Base-by-base conservation (phyloP, 129 eudicot species). In the Ambrosia trifida region DNA sequence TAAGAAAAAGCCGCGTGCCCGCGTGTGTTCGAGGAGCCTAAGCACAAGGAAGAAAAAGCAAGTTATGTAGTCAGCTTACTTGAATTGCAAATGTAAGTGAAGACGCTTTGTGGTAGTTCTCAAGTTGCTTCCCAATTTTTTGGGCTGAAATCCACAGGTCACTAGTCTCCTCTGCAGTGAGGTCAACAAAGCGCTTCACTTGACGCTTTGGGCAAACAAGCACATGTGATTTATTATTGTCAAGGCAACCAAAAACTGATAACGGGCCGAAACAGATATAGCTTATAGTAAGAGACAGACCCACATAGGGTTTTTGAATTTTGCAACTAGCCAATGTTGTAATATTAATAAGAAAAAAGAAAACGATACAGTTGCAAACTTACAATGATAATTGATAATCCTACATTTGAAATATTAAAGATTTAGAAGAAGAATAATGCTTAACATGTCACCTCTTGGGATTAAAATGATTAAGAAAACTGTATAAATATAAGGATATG, bases 151-250 rank as follows among this genome's bases (percentile, higher is more conserved):
- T 83, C 98, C 98, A 93, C 54, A 93, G 66, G 72, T 93, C 98
- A 74, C 84, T 77, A 51, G 90, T 85, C 82, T 93, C 98, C 67
- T 84, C 89, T 40, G 83, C 58, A 57, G 90, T 87, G 60, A 93
- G 96, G 81, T 93, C 96, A 72, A 68, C 64, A 81, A 93, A 89
- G 20, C 98, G 96, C 79, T 87, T 89, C 65, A 93, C 96, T 73
- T 87, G 96, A 74, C 96, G 98, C 79, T 79, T 89, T 66, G 98
- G 98, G 84, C 95, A 89, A 35, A 89, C 95, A 78, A 93, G 98
- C 66, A 93, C 98, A 73, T 93, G 98, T 88, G 79, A 18, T 18
- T 56, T 11, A 47, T 12, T 12, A 5, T 75, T 28, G 97, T 91
- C 78, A 91, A 91, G 97, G 75, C 57, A 76, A 83, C 79, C 84